These are phyloP conservation scores for Plectosphaerella sp. DNA, from an alignment of 2,329 filamentous ascomycete genomes.

Conservation along the genomic window DNA sequence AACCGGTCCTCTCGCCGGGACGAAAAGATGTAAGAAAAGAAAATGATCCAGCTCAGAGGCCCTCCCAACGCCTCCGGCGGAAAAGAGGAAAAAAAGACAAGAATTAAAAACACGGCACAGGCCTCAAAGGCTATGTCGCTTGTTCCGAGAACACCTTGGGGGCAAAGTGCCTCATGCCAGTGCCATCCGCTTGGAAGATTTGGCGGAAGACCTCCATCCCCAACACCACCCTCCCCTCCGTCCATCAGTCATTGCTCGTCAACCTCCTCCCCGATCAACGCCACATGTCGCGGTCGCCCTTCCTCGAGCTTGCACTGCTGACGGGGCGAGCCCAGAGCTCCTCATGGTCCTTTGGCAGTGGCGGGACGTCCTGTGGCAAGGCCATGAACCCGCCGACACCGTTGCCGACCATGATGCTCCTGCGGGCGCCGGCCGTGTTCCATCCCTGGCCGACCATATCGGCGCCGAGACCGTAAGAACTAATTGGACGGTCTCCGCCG, in stretches of 20 bases:
- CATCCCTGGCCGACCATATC: conserved; percentile 45
- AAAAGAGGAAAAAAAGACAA: no score
- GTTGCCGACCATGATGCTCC: conserved; percentile 50
- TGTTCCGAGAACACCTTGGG: no score
- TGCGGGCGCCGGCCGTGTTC: conserved; percentile 46
- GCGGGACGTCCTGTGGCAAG: conserved; percentile 30
- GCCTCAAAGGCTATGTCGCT: no score
- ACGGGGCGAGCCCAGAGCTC: conserved; percentile 34
- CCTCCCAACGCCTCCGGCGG: no score
- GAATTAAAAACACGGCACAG: no score
- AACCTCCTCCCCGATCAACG: conserved; percentile 19
- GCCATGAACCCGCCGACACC: conserved; percentile 49
- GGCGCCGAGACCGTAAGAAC: conserved; percentile 53
- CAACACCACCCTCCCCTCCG: not conserved
- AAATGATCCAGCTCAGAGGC: no score
- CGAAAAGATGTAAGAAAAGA: no score
- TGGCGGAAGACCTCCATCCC: not conserved
- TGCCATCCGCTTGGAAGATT: not conserved
- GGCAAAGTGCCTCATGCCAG: not conserved
- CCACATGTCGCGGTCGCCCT: conserved; percentile 37
- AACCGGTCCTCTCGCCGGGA: no score
- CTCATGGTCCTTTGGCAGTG: conserved; percentile 17
- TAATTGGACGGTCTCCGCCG: conserved; percentile 38
- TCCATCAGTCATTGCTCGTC: not conserved
- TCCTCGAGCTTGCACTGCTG: conserved; percentile 36